These are phyloP conservation scores for Microthyrium microscopicum DNA, from an alignment of 2,329 filamentous ascomycete species.

Conservation along the genomic window DNA sequence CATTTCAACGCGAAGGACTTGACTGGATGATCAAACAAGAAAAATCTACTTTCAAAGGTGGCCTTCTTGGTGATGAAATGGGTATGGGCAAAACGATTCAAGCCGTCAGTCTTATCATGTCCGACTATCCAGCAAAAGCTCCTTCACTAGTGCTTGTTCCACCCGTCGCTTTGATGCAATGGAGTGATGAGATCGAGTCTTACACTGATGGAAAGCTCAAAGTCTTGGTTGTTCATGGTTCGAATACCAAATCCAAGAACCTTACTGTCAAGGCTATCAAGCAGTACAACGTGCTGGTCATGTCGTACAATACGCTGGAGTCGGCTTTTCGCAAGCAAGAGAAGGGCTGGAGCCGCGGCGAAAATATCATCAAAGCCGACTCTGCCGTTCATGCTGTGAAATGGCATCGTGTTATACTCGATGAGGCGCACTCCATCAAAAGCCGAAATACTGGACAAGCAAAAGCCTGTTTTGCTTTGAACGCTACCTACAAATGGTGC, in stretches of 20 bases:
- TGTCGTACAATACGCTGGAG: conserved; percentile 85
- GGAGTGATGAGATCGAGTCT: conserved; percentile 42
- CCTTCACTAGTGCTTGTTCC: conserved; percentile 82
- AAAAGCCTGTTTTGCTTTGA: conserved; percentile 83
- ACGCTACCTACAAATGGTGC: conserved; percentile 85
- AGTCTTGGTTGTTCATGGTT: conserved; percentile 79
- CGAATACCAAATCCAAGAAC: conserved; percentile 66
- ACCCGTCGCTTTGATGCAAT: conserved; percentile 89
- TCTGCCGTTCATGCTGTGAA: conserved; percentile 63
- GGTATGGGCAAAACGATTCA: conserved; percentile 98
- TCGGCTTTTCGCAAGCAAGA: conserved; percentile 84
- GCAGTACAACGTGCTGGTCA: conserved; percentile 85
- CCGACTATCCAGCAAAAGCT: conserved; percentile 69
- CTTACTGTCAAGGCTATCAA: conserved; percentile 60
- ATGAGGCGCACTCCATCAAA: conserved; percentile 94
- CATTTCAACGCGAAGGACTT: conserved; percentile 84
- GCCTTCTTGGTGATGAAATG: conserved; percentile 93
- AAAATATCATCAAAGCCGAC: conserved; percentile 63
- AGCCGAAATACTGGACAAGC: conserved; percentile 78
- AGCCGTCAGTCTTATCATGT: conserved; percentile 95
- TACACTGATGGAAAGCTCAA: conserved; percentile 82
- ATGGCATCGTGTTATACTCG: conserved; percentile 83
- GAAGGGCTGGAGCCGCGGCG: conserved; percentile 72
- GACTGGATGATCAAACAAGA: conserved; percentile 94
- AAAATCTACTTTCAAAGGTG: conserved; percentile 67